A percentile compares a stretch with the other conserved stretches of the same genome.
phyloP scores from a whole-genome alignment of 305 asterid genomes.

The Fraxinus greggii region DNA sequence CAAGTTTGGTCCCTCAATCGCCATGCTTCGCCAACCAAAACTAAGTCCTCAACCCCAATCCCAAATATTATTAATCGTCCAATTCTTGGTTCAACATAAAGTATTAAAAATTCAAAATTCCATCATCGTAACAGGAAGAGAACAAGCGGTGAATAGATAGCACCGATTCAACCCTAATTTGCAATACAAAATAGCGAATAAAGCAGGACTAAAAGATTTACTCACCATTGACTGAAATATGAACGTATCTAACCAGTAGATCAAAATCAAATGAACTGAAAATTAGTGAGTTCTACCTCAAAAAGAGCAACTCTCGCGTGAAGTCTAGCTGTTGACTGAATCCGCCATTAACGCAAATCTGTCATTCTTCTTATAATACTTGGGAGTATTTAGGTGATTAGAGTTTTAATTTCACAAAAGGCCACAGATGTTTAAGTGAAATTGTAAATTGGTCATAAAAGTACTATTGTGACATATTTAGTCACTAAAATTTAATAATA shows the following conservation, averaged over 20 bases:
- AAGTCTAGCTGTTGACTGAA: slow-evolving; percentile 34
- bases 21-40: slow-evolving; percentile 22
- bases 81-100: neutral
- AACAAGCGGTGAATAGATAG: neutral
- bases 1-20: neutral
- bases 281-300: slow-evolving; percentile 20
- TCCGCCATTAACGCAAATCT: slow-evolving; percentile 39
- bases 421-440: neutral
- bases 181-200: neutral
- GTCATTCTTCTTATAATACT: slow-evolving; percentile 10
- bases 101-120: neutral
- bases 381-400: neutral
- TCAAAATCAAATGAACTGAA: slow-evolving; percentile 21
- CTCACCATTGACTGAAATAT: neutral
- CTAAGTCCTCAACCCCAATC: neutral
- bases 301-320: slow-evolving; percentile 21
- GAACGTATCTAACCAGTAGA: neutral
- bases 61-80: neutral
- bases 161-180: slow-evolving; percentile 34
- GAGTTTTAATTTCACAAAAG: neutral
- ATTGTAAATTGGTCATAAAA: neutral
- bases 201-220: slow-evolving; percentile 1
- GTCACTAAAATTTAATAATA: neutral
- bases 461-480: neutral
- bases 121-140: neutral